Conservation (phyloP, 1,284 basidiomycete genomes). For the Psilocybe mexicana region DNA sequence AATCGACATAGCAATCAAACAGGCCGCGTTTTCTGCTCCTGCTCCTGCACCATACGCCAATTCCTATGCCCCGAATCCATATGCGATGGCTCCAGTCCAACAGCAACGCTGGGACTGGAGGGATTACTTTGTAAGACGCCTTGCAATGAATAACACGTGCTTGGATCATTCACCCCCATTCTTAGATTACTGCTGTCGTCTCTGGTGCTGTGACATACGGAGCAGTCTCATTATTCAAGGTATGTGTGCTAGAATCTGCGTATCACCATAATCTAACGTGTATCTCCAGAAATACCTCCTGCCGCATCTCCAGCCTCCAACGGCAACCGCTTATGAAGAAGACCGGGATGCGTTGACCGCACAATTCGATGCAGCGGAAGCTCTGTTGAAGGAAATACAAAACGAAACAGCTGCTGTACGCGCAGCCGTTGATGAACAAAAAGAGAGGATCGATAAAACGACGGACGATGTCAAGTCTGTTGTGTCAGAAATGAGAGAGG, state of each 20-base stretch:
- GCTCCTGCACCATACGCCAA: constrained; percentile 34
- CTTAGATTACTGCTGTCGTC: constrained; percentile 90
- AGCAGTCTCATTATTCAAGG: constrained; percentile 82
- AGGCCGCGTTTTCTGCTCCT: constrained; percentile 42
- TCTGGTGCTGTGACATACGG: constrained; percentile 91
- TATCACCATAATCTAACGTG: not conserved
- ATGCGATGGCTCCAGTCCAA: constrained; percentile 37
- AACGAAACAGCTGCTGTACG: constrained; percentile 74
- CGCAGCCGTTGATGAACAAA: constrained; percentile 80
- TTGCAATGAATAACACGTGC: constrained; percentile 4
- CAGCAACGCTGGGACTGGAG: constrained; percentile 83
- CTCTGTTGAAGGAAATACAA: constrained; percentile 81
- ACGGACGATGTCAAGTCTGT: constrained; percentile 81
- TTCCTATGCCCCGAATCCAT: constrained; percentile 45
- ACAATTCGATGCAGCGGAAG: constrained; percentile 93
- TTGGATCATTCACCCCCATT: constrained; percentile 15
- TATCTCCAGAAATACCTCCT: constrained; percentile 80
- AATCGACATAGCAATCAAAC: constrained; percentile 85
- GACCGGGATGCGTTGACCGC: constrained; percentile 84
- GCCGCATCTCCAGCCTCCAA: constrained; percentile 91
- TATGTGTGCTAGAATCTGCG: constrained; percentile 33
- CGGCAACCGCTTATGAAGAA: constrained; percentile 85
- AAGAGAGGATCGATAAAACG: constrained; percentile 74
- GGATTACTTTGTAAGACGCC: constrained; percentile 83
- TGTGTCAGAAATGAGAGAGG: constrained; percentile 76